phyloP scores from a whole-genome alignment of 192 early-diverging fungal genomes.

The Glomus cerebriforme region DNA sequence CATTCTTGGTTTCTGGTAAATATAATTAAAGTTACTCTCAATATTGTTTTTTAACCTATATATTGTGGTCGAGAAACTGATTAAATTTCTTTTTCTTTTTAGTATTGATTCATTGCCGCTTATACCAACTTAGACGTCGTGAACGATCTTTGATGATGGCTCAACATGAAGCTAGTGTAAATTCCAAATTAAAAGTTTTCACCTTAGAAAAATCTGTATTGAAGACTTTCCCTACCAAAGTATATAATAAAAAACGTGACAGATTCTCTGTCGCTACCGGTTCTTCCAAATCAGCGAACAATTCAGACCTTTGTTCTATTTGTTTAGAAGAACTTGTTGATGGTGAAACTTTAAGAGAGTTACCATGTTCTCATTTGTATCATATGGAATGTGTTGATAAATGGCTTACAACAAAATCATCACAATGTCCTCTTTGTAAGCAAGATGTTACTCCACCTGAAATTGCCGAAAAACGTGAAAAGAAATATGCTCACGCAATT shows the following conservation, averaged over 20 bases:
- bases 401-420: conserved; percentile 48
- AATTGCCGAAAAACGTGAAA: conserved; percentile 10
- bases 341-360: conserved; percentile 38
- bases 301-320: conserved; percentile 37
- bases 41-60: neutral
- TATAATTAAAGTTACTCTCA: neutral
- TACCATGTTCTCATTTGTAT: conserved; percentile 45
- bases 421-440: conserved; percentile 47
- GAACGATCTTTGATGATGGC: conserved; percentile 23
- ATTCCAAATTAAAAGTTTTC: conserved; percentile 15
- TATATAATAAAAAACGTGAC: neutral
- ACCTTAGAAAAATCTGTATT: conserved; percentile 20
- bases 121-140: conserved; percentile 29
- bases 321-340: conserved; percentile 45
- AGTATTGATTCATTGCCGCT: conserved; percentile 29
- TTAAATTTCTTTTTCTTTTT: neutral
- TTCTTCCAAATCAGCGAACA: neutral
- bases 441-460: conserved; percentile 36
- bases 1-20: conserved; percentile 25
- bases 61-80: neutral
- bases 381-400: conserved; percentile 48
- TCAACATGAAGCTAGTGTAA: conserved; percentile 10
- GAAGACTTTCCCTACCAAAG: conserved; percentile 24
- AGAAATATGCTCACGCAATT: conserved; percentile 4
- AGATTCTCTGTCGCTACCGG: neutral